Conservation (phyloP, 2,329 filamentous ascomycete species). For the Sphaerostilbella broomeana region DNA sequence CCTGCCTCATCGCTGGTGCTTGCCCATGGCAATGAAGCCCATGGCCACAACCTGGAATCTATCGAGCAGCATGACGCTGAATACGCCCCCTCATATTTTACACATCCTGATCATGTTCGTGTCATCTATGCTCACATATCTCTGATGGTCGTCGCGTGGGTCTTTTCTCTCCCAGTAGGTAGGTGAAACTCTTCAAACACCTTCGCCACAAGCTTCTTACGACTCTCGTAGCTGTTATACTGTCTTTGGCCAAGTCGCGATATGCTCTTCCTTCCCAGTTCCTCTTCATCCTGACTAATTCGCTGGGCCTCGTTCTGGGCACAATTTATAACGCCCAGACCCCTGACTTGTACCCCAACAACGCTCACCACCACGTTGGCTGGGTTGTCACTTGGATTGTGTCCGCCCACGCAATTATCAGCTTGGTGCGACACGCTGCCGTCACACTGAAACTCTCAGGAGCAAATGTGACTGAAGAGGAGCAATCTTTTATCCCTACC, state of each 20-base stretch:
- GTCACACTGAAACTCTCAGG: slow-evolving; percentile 9
- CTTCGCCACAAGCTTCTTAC: background rate
- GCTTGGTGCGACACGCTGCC: slow-evolving; percentile 56
- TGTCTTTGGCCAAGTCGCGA: slow-evolving; percentile 74
- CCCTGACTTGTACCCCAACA: slow-evolving; percentile 79
- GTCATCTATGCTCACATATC: slow-evolving; percentile 64
- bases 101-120: slow-evolving; percentile 43
- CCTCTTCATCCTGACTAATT: slow-evolving; percentile 57
- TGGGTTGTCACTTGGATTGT: slow-evolving; percentile 75
- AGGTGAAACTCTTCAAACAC: slow-evolving; percentile 31
- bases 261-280: slow-evolving; percentile 65
- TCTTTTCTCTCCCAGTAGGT: slow-evolving; percentile 67
- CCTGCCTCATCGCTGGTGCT: slow-evolving; percentile 7
- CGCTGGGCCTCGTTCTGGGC: slow-evolving; percentile 56
- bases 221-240: slow-evolving; percentile 61
- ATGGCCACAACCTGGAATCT: slow-evolving; percentile 16
- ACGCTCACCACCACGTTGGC: slow-evolving; percentile 81
- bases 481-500: slow-evolving; percentile 56
- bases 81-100: slow-evolving; percentile 52
- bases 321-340: slow-evolving; percentile 73
- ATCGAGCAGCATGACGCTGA: slow-evolving; percentile 20
- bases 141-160: slow-evolving; percentile 66
- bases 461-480: slow-evolving; percentile 34
- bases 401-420: slow-evolving; percentile 62
- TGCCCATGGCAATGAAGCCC: slow-evolving; percentile 13